A percentile compares a stretch with the other conserved stretches of the same genome.
phyloP scores from a whole-genome alignment of 352 stramenopile genomes.

The Phytophthora litchii region DNA sequence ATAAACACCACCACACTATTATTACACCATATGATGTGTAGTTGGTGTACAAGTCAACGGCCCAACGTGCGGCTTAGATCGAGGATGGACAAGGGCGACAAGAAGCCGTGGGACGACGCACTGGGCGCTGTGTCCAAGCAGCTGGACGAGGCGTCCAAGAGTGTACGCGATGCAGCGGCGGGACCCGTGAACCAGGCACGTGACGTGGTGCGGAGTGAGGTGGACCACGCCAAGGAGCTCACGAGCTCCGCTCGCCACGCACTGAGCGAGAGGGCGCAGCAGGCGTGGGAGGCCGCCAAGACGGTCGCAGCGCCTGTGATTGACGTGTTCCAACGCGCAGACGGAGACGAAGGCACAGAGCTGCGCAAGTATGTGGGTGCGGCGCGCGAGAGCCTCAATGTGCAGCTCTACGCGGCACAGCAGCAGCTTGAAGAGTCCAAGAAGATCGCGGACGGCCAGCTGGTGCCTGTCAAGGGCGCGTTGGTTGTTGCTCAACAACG shows the following conservation, averaged over 20 bases:
- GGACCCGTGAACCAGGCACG: slow-evolving; percentile 54
- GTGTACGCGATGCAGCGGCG: slow-evolving; percentile 41
- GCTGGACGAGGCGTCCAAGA: slow-evolving; percentile 57
- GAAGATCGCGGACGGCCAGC: slow-evolving; percentile 62
- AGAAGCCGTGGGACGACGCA: slow-evolving; percentile 71
- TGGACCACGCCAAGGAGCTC: slow-evolving; percentile 68
- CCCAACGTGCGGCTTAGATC: slow-evolving; percentile 13
- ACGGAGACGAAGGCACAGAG: slow-evolving; percentile 64
- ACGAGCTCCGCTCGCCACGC: slow-evolving; percentile 60
- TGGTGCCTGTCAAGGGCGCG: slow-evolving; percentile 62
- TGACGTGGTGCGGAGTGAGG: slow-evolving; percentile 42
- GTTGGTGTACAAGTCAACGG: neutral
- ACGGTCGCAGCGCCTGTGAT: slow-evolving; percentile 52
- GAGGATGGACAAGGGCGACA: slow-evolving; percentile 46
- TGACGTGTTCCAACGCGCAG: slow-evolving; percentile 69
- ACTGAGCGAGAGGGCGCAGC: slow-evolving; percentile 40
- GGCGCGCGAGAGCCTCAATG: slow-evolving; percentile 59
- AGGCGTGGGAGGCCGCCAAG: slow-evolving; percentile 49
- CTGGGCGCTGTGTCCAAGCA: slow-evolving; percentile 50
- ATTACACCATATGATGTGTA: neutral
- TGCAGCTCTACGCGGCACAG: slow-evolving; percentile 64
- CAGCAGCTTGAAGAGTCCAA: slow-evolving; percentile 54
- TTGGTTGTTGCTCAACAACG: slow-evolving; percentile 52
- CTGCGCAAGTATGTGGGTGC: slow-evolving; percentile 63
- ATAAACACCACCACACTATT: neutral